Evolutionary conservation across 2,329 filamentous ascomycete genomes (phyloP).

Genomic region (Hymenoscyphus occultus): DNA sequence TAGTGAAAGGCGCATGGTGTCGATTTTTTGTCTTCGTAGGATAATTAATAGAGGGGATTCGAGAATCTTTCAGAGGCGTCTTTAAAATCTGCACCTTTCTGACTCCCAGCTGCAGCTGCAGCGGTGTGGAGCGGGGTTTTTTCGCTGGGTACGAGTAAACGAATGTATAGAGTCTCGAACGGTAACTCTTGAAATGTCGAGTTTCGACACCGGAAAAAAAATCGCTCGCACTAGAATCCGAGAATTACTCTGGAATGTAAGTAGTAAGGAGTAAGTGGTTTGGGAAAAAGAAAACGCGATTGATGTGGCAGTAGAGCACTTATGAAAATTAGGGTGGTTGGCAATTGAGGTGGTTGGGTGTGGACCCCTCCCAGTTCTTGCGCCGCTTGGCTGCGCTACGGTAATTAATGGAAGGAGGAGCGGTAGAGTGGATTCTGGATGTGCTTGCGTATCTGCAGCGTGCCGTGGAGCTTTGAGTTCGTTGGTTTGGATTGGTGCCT

Average conservation of each 20-base stretch:
- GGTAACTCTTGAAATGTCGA: background rate
- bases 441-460: background rate
- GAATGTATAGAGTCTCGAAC: background rate
- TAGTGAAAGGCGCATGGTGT: constrained; percentile 40
- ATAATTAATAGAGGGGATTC: constrained; percentile 15
- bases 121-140: background rate
- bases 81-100: background rate
- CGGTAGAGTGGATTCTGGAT: background rate
- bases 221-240: background rate
- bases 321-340: background rate
- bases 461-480: background rate
- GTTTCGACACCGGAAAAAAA: background rate
- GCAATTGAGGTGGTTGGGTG: background rate
- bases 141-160: background rate
- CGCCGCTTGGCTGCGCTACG: background rate
- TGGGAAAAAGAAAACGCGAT: background rate
- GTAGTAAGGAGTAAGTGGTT: constrained; percentile 1
- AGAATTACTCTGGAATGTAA: background rate
- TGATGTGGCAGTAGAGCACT: background rate
- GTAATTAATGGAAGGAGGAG: background rate
- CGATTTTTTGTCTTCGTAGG: constrained; percentile 6
- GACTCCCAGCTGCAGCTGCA: constrained; percentile 4
- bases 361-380: background rate
- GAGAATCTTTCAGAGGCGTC: background rate
- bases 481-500: background rate